phyloP scores from a whole-genome alignment of 2,329 filamentous ascomycete species.

The Colletotrichum aenigma region DNA sequence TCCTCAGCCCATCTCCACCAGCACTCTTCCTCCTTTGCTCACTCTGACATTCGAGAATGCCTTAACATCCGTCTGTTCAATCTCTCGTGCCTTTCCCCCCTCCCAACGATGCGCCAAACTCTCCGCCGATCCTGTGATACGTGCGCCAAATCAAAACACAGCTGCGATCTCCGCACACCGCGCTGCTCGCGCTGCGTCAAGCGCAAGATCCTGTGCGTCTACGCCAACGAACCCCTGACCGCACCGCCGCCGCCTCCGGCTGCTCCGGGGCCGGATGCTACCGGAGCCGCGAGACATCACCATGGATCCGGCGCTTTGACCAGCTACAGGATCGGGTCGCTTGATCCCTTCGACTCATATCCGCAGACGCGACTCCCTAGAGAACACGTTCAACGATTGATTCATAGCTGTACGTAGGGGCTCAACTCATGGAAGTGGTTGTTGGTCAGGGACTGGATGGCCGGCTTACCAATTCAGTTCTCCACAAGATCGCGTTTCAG shows the following conservation, averaged over 20 bases:
- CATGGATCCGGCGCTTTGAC: conserved; percentile 20
- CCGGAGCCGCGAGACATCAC: neutral
- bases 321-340: conserved; percentile 34
- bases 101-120: conserved; percentile 53
- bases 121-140: conserved; percentile 61
- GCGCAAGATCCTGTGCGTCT: conserved; percentile 50
- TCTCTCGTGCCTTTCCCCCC: neutral
- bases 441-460: neutral
- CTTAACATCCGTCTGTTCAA: neutral
- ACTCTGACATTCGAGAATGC: neutral
- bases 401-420: conserved; percentile 53
- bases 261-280: neutral
- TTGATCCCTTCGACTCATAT: conserved; percentile 63
- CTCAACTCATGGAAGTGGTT: neutral
- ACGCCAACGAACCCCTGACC: conserved; percentile 57
- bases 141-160: conserved; percentile 60
- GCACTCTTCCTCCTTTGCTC: neutral
- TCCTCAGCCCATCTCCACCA: neutral
- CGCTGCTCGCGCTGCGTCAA: conserved; percentile 60
- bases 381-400: conserved; percentile 56
- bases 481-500: conserved; percentile 62
- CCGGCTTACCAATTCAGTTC: conserved; percentile 39
- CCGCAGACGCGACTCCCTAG: conserved; percentile 56
- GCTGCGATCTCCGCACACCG: conserved; percentile 59
- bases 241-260: conserved; percentile 13